Percentiles rank a stretch among this genome's conserved stretches.
Evolutionary conservation across 1,284 basidiomycete species (phyloP).

Genomic region (Apiotrichum montevideense): DNA sequence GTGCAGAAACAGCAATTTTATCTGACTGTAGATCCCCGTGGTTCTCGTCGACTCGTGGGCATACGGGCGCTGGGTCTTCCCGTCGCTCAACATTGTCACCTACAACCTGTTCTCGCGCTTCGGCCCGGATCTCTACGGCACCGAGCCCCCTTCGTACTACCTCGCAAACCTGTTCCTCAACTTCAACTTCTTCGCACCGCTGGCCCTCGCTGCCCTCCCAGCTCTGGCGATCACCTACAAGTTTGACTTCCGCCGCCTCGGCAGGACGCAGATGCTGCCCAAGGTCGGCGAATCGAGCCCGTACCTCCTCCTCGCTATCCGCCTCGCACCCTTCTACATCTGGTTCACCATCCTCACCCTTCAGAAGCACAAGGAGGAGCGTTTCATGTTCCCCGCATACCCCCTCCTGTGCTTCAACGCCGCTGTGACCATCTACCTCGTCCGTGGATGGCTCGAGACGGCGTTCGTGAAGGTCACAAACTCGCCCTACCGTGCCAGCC

Average conservation of each 20-base stretch:
- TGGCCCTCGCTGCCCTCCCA: slow-evolving; percentile 75
- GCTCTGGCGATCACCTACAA: slow-evolving; percentile 67
- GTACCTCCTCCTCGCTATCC: slow-evolving; percentile 65
- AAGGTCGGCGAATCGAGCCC: slow-evolving; percentile 63
- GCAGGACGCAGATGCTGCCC: slow-evolving; percentile 53
- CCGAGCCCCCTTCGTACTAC: slow-evolving; percentile 80
- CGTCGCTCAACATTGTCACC: slow-evolving; percentile 85
- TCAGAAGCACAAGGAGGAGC: slow-evolving; percentile 94
- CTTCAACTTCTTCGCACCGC: slow-evolving; percentile 78
- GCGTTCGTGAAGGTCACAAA: slow-evolving; percentile 65
- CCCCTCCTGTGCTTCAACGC: slow-evolving; percentile 91
- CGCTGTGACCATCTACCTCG: slow-evolving; percentile 72
- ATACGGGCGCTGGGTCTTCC: slow-evolving; percentile 72
- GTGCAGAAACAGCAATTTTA: slow-evolving; percentile 31
- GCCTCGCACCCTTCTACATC: slow-evolving; percentile 78
- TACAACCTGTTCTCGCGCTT: slow-evolving; percentile 78
- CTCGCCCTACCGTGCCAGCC: slow-evolving; percentile 79
- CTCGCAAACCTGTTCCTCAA: slow-evolving; percentile 80
- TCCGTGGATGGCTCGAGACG: slow-evolving; percentile 79
- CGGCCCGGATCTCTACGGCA: slow-evolving; percentile 85
- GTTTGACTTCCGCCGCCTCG: slow-evolving; percentile 73
- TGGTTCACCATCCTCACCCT: slow-evolving; percentile 73
- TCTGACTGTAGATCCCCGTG: slow-evolving; percentile 55
- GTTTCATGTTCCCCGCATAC: slow-evolving; percentile 95
- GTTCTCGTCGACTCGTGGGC: slow-evolving; percentile 75